Percentiles rank a stretch among this genome's conserved stretches.
Evolutionary conservation across 306 rosid genomes (phyloP).

Genomic region (Dalbergia oliveri): DNA sequence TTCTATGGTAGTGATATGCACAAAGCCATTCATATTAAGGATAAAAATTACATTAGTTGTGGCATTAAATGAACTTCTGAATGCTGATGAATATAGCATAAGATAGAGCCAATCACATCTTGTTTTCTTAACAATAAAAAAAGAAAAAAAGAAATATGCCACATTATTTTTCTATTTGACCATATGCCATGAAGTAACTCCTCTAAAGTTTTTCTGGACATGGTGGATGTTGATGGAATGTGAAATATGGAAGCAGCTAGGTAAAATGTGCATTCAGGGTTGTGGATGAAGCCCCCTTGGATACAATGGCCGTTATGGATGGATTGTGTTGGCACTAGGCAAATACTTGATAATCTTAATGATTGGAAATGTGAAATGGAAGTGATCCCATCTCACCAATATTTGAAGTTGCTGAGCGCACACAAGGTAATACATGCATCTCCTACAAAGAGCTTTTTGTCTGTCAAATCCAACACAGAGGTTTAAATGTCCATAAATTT

Average conservation of each 20-base stretch:
- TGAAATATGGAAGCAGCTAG: not conserved
- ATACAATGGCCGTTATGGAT: not conserved
- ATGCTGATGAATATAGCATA: not conserved
- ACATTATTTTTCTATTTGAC: not conserved
- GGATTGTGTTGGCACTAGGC: not conserved
- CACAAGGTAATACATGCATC: not conserved
- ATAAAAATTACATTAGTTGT: conserved; percentile 24
- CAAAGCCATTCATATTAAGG: conserved; percentile 20
- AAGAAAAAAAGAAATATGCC: not conserved
- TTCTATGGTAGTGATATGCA: conserved; percentile 34
- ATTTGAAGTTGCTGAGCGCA: not conserved
- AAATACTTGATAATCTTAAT: not conserved
- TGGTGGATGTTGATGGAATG: not conserved
- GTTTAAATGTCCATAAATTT: not conserved
- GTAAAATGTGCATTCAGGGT: not conserved
- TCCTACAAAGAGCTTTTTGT: too few species aligned
- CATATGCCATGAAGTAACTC: not conserved
- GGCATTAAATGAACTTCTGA: conserved; percentile 4
- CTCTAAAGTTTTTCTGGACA: not conserved
- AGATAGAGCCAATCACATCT: not conserved
- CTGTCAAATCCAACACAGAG: not conserved
- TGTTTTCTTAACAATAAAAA: not conserved
- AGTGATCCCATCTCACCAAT: not conserved
- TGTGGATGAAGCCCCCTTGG: too few species aligned
- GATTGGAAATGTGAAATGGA: not conserved